These are phyloP conservation scores for Clonostachys sp. DNA, from an alignment of 2,329 filamentous ascomycete species.

Conservation along the genomic window DNA sequence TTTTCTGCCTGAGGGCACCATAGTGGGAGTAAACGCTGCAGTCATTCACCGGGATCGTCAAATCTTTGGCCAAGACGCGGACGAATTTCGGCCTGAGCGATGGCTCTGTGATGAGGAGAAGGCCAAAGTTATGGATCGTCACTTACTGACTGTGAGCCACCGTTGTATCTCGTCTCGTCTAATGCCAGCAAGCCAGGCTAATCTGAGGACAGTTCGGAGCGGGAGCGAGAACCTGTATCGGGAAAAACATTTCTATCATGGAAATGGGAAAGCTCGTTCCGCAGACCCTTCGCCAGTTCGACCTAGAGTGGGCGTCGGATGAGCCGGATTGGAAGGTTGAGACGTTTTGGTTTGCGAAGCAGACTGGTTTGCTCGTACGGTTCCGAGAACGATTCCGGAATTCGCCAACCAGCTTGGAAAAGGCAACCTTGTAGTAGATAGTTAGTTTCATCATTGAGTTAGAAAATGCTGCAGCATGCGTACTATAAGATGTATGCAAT, in stretches of 20 bases:
- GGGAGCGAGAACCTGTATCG: slow-evolving; percentile 44
- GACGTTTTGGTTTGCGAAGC: too few species aligned
- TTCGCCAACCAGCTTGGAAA: too few species aligned
- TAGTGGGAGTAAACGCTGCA: slow-evolving; percentile 33
- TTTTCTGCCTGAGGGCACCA: slow-evolving; percentile 5
- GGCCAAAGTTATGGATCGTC: slow-evolving; percentile 4
- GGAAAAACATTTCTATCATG: slow-evolving; percentile 5
- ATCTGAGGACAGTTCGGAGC: slow-evolving; percentile 35
- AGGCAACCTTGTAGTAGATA: too few species aligned
- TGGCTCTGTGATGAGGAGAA: slow-evolving; percentile 11
- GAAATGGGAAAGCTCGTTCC: slow-evolving; percentile 17
- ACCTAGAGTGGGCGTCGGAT: background rate
- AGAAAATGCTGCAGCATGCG: too few species aligned
- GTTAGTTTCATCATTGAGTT: too few species aligned
- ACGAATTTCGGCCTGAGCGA: slow-evolving; percentile 28
- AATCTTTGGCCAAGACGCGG: slow-evolving; percentile 30
- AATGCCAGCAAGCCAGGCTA: background rate
- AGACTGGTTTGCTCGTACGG: too few species aligned
- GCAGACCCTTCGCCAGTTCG: slow-evolving; percentile 8
- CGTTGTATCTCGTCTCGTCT: background rate
- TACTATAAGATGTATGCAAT: too few species aligned
- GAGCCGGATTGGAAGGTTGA: too few species aligned
- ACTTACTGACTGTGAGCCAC: background rate
- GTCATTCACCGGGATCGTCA: slow-evolving; percentile 30
- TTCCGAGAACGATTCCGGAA: too few species aligned